Conservation (phyloP, 169 alveolate species). For the Theileria orientalis region DNA sequence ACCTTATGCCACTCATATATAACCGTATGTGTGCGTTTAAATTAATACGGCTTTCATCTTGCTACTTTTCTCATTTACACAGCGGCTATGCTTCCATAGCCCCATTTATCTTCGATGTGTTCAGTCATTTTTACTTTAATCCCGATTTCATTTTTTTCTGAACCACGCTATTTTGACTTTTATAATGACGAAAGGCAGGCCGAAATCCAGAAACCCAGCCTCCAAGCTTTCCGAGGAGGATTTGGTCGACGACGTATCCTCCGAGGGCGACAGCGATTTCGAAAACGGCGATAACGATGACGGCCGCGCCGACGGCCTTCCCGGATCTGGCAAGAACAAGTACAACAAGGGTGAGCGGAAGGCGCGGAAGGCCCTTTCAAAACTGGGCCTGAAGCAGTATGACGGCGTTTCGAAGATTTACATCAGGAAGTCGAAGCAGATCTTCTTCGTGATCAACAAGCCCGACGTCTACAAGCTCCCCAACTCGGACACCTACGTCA, state of each 20-base stretch:
- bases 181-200: constrained; percentile 16
- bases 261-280: constrained; percentile 59
- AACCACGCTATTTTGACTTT: too few species aligned
- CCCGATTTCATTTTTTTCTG: not conserved
- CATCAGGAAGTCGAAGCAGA: constrained; percentile 88
- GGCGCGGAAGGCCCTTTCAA: constrained; percentile 89
- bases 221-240: constrained; percentile 42
- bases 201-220: constrained; percentile 20
- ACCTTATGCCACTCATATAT: not conserved
- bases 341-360: constrained; percentile 92
- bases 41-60: not conserved
- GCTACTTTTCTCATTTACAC: too few species aligned
- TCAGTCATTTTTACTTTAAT: not conserved
- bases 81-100: not conserved
- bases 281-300: constrained; percentile 50
- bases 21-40: not conserved
- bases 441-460: constrained; percentile 86
- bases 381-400: constrained; percentile 90
- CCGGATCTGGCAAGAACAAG: constrained; percentile 26
- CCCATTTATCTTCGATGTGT: constrained; percentile 22
- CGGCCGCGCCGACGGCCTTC: constrained; percentile 15
- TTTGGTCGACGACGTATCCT: constrained; percentile 37
- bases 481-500: constrained; percentile 89
- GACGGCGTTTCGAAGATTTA: constrained; percentile 90
- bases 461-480: constrained; percentile 93